phyloP scores from a whole-genome alignment of 2,329 filamentous ascomycete species.

The Didymella exigua region DNA sequence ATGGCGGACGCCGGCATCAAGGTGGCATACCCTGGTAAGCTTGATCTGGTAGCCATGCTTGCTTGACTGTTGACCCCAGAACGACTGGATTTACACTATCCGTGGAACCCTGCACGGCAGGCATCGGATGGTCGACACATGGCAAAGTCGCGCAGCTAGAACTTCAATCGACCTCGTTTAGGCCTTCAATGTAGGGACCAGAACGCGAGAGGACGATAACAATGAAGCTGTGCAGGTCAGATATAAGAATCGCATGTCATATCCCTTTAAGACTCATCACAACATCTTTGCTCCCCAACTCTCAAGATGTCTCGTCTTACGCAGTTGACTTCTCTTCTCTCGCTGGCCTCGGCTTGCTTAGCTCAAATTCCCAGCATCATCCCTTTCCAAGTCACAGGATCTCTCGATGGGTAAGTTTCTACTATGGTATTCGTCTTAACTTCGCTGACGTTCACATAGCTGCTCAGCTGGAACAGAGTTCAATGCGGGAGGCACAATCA shows the following conservation, averaged over 20 bases:
- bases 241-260: slow-evolving; percentile 16
- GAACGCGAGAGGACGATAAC: neutral
- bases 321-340: slow-evolving; percentile 22
- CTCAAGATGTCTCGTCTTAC: slow-evolving; percentile 28
- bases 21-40: neutral
- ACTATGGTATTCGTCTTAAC: neutral
- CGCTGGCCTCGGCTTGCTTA: slow-evolving; percentile 24
- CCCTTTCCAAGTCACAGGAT: slow-evolving; percentile 36
- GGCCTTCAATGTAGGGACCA: neutral
- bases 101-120: neutral
- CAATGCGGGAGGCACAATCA: slow-evolving; percentile 56
- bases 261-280: neutral
- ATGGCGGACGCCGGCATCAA: slow-evolving; percentile 19
- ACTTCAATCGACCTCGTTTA: neutral
- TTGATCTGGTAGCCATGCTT: slow-evolving; percentile 7
- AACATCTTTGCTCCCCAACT: neutral
- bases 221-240: neutral
- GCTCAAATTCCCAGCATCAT: slow-evolving; percentile 33
- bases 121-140: slow-evolving; percentile 9
- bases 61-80: neutral
- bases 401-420: slow-evolving; percentile 33
- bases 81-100: slow-evolving; percentile 4
- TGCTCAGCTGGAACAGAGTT: slow-evolving; percentile 32
- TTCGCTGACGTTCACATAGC: slow-evolving; percentile 16
- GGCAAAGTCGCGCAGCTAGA: slow-evolving; percentile 5